Evolutionary conservation across 2,329 filamentous ascomycete genomes (phyloP).

Genomic region (Pseudodiploospora longispora): DNA sequence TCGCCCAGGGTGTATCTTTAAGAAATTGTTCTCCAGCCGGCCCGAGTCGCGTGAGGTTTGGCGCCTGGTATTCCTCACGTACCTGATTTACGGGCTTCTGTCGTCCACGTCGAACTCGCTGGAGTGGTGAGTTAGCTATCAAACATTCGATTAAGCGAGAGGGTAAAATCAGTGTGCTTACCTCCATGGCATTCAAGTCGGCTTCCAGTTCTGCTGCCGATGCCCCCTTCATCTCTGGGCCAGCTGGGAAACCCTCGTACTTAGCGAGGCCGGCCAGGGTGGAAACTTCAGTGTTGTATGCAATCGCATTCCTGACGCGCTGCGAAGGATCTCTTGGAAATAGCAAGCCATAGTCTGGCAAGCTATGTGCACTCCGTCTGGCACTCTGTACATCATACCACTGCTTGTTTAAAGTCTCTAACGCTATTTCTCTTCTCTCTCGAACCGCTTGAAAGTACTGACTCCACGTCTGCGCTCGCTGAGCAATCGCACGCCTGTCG

Average conservation of each 20-base stretch:
- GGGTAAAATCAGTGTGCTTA: constrained; percentile 28
- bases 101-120: constrained; percentile 27
- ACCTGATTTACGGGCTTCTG: constrained; percentile 32
- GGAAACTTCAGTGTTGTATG: constrained; percentile 93
- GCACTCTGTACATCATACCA: constrained; percentile 93
- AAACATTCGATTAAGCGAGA: not conserved
- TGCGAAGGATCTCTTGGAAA: constrained; percentile 71
- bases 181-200: constrained; percentile 82
- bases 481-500: constrained; percentile 66
- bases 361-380: constrained; percentile 69
- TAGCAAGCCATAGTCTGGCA: constrained; percentile 73
- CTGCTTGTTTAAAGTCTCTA: constrained; percentile 76
- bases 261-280: constrained; percentile 86
- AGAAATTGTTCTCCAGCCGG: constrained; percentile 79
- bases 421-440: constrained; percentile 69
- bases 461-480: constrained; percentile 76
- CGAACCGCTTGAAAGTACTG: constrained; percentile 85
- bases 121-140: constrained; percentile 13
- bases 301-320: constrained; percentile 74
- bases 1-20: constrained; percentile 87
- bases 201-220: constrained; percentile 69
- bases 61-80: constrained; percentile 40
- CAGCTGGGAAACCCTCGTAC: constrained; percentile 91
- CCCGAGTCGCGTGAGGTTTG: constrained; percentile 43
- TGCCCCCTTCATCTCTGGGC: constrained; percentile 72